phyloP scores from a whole-genome alignment of 768 basidiomycete species.

The Podaxis sp. region DNA sequence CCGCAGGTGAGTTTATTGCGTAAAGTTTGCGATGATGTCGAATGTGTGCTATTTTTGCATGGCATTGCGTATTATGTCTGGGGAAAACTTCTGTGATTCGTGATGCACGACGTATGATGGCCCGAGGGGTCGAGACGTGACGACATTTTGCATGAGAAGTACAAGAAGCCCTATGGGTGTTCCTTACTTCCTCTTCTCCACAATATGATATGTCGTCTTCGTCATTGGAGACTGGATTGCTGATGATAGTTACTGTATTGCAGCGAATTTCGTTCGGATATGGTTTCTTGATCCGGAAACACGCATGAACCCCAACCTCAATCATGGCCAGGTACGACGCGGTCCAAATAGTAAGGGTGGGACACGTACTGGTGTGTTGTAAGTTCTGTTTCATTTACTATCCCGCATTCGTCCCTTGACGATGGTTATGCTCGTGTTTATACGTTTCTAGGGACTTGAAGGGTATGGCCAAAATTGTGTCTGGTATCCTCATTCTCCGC shows the following conservation, averaged over 20 bases:
- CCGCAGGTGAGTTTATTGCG: conserved; percentile 29
- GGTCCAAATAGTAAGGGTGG: conserved; percentile 39
- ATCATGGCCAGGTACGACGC: conserved; percentile 52
- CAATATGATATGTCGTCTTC: not conserved
- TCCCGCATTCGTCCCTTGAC: not conserved
- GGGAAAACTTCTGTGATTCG: not conserved
- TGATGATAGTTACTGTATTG: not conserved
- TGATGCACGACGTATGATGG: not conserved
- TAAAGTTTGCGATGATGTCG: not conserved
- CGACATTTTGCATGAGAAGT: not conserved
- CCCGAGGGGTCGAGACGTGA: not conserved
- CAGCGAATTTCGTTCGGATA: conserved; percentile 45
- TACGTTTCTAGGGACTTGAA: conserved; percentile 49
- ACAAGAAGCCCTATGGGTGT: not conserved
- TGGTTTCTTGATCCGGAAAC: conserved; percentile 63
- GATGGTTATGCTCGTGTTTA: not conserved
- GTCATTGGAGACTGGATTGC: not conserved
- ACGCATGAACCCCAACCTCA: conserved; percentile 62
- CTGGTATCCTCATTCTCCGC: conserved; percentile 52
- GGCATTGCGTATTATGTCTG: not conserved
- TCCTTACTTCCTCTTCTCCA: not conserved
- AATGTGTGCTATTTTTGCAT: not conserved
- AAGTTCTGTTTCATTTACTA: not conserved
- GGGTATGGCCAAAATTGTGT: conserved; percentile 53
- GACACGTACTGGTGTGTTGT: conserved; percentile 56